phyloP scores from a whole-genome alignment of 1,284 basidiomycete genomes.

The Malassezia sympodialis region DNA sequence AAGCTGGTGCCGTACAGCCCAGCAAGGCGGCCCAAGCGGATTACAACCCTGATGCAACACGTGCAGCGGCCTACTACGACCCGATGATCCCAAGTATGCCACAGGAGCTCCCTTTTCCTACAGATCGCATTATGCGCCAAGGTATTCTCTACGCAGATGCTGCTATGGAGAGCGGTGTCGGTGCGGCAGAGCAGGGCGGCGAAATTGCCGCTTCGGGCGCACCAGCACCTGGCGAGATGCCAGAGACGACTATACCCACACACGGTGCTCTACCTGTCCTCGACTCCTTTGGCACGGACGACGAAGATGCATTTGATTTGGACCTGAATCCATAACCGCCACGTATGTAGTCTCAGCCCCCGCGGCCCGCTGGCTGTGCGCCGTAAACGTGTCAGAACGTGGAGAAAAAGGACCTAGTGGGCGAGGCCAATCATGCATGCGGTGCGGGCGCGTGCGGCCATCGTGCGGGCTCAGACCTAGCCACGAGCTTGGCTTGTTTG shows the following conservation, averaged over 20 bases:
- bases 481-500: background rate
- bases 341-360: background rate
- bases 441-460: background rate
- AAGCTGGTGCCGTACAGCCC: background rate
- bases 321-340: constrained; percentile 26
- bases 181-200: constrained; percentile 7
- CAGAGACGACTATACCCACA: constrained; percentile 7
- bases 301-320: constrained; percentile 36
- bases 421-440: background rate
- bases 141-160: constrained; percentile 31
- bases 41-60: constrained; percentile 28
- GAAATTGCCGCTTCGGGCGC: constrained; percentile 11
- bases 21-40: constrained; percentile 15
- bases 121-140: constrained; percentile 33
- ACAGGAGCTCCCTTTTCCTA: constrained; percentile 36
- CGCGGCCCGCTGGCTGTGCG: background rate
- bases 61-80: constrained; percentile 33
- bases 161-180: constrained; percentile 17
- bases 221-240: constrained; percentile 10
- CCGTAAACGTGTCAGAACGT: background rate
- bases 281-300: constrained; percentile 21
- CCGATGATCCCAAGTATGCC: constrained; percentile 33
- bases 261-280: constrained; percentile 3
- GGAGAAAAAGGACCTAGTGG: background rate
- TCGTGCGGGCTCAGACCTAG: background rate